Evolutionary conservation across 352 stramenopile species (phyloP).

Genomic region (Phytophthora niederhauseri): DNA sequence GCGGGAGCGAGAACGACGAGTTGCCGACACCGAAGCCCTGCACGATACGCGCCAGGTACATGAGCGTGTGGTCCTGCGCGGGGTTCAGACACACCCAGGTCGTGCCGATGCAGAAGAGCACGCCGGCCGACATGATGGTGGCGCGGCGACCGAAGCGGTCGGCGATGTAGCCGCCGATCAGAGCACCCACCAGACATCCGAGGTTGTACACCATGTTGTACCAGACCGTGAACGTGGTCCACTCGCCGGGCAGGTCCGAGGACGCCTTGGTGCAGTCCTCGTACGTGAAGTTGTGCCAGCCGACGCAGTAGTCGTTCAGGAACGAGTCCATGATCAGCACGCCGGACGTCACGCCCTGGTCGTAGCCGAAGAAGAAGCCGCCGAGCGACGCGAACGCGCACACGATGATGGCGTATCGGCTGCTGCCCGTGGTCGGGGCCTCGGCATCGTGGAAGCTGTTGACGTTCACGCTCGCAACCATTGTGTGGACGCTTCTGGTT

Average conservation of each 20-base stretch:
- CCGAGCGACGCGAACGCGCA: slow-evolving; percentile 38
- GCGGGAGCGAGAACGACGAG: slow-evolving; percentile 40
- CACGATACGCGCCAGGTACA: slow-evolving; percentile 40
- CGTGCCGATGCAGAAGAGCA: slow-evolving; percentile 44
- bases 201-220: slow-evolving; percentile 53
- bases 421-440: slow-evolving; percentile 37
- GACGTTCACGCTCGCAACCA: slow-evolving; percentile 29
- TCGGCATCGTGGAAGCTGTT: slow-evolving; percentile 29
- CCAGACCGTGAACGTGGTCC: slow-evolving; percentile 41
- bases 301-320: slow-evolving; percentile 46
- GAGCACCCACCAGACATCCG: slow-evolving; percentile 37
- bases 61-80: slow-evolving; percentile 27
- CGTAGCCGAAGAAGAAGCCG: slow-evolving; percentile 44
- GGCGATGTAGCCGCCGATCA: slow-evolving; percentile 38
- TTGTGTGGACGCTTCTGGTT: slow-evolving; percentile 2
- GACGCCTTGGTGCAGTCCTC: slow-evolving; percentile 27
- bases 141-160: slow-evolving; percentile 34
- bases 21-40: slow-evolving; percentile 48
- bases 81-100: slow-evolving; percentile 38
- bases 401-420: slow-evolving; percentile 39
- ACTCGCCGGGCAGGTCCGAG: slow-evolving; percentile 30
- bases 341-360: slow-evolving; percentile 36
- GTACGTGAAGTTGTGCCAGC: slow-evolving; percentile 43
- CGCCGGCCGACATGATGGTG: slow-evolving; percentile 37
- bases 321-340: slow-evolving; percentile 45